Conservation (phyloP, 257 asterid genomes). For the Solanum paucissectum region DNA sequence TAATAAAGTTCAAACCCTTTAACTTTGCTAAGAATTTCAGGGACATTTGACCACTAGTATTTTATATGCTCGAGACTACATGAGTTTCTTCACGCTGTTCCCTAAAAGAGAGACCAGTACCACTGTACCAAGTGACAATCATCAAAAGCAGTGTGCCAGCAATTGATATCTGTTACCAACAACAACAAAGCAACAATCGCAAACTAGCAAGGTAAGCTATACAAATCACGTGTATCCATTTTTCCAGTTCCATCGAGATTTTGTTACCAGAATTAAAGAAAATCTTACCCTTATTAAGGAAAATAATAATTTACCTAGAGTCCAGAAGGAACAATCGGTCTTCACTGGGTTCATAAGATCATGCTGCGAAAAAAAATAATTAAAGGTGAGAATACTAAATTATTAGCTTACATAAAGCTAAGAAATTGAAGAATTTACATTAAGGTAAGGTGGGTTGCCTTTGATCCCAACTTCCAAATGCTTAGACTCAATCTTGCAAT, state of each 20-base stretch:
- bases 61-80: background rate
- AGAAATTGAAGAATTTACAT: constrained; percentile 26
- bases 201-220: background rate
- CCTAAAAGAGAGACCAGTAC: background rate
- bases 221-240: background rate
- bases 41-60: background rate
- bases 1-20: background rate
- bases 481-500: constrained; percentile 62
- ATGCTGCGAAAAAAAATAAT: constrained; percentile 27
- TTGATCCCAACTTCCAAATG: constrained; percentile 91
- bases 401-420: background rate
- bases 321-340: constrained; percentile 95
- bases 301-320: constrained; percentile 51
- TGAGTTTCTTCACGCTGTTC: background rate
- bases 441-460: constrained; percentile 92
- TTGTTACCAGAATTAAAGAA: background rate
- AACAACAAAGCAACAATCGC: background rate
- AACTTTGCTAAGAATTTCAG: background rate
- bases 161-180: background rate
- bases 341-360: constrained; percentile 75
- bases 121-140: background rate
- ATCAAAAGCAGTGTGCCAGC: background rate
- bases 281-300: background rate
- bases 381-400: background rate
- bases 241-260: background rate